phyloP scores from a whole-genome alignment of 345 rosid genomes.

The Dovyalis caffra region DNA sequence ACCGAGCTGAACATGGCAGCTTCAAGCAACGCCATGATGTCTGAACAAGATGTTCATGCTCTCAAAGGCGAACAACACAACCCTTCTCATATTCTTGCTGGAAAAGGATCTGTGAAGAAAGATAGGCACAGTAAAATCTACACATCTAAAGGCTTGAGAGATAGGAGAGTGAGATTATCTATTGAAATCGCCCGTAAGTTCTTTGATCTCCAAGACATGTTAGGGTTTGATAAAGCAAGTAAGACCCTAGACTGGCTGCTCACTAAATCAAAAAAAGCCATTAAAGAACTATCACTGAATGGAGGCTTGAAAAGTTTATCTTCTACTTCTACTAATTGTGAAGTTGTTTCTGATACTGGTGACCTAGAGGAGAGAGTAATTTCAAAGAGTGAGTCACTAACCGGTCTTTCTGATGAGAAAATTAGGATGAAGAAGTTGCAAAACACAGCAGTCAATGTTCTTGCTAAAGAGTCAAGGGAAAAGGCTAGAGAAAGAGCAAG shows the following conservation, averaged over 20 bases:
- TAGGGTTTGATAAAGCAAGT: slow-evolving; percentile 84
- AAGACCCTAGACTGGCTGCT: slow-evolving; percentile 86
- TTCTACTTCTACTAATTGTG: too few relatives aligned
- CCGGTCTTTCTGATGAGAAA: slow-evolving; percentile 15
- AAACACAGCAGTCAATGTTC: slow-evolving; percentile 15
- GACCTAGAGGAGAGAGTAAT: neutral
- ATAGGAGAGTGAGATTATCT: slow-evolving; percentile 84
- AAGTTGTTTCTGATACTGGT: slow-evolving; percentile 8
- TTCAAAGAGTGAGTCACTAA: slow-evolving; percentile 18
- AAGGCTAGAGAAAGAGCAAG: slow-evolving; percentile 67
- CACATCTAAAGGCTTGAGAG: slow-evolving; percentile 76
- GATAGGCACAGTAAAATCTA: slow-evolving; percentile 74
- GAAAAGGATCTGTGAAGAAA: slow-evolving; percentile 43
- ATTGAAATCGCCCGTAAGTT: slow-evolving; percentile 64
- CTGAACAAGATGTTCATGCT: neutral
- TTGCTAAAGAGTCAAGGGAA: slow-evolving; percentile 40
- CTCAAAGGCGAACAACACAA: neutral
- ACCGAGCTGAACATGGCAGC: slow-evolving; percentile 16
- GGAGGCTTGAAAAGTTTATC: too few relatives aligned
- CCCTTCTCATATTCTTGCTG: slow-evolving; percentile 1
- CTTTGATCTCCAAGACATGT: slow-evolving; percentile 82
- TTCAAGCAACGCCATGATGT: slow-evolving; percentile 10
- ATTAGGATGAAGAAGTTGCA: slow-evolving; percentile 23
- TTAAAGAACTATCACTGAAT: slow-evolving; percentile 34
- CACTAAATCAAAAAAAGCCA: slow-evolving; percentile 53